Percentiles rank a stretch among this genome's conserved stretches.
phyloP scores from a whole-genome alignment of 2,329 filamentous ascomycete genomes.

The Xylaria sp. region DNA sequence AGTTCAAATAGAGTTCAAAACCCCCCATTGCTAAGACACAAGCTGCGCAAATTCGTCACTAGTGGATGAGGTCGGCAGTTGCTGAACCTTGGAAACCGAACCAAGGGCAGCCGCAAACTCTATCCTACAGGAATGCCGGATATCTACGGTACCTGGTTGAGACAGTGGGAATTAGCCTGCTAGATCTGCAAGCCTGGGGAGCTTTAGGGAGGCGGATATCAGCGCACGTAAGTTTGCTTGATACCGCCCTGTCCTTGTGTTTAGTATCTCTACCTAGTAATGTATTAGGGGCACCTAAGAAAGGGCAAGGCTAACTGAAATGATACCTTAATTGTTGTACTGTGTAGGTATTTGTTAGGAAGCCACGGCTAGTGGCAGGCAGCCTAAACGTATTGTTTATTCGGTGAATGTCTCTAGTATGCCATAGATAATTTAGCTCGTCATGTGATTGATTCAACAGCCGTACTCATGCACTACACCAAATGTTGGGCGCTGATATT shows the following conservation, averaged over 20 bases:
- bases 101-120: constrained; percentile 30
- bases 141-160: constrained; percentile 27
- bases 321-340: neutral
- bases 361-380: neutral
- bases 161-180: constrained; percentile 23
- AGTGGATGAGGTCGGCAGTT: constrained; percentile 29
- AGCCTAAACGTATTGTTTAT: neutral
- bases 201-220: constrained; percentile 22
- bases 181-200: constrained; percentile 27
- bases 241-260: constrained; percentile 11
- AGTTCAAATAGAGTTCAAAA: constrained; percentile 32
- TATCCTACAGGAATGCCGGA: constrained; percentile 27
- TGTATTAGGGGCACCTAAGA: constrained; percentile 10
- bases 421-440: constrained; percentile 14
- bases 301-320: neutral
- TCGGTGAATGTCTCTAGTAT: constrained; percentile 21
- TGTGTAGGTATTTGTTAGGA: neutral
- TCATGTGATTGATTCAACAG: constrained; percentile 30
- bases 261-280: constrained; percentile 1
- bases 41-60: constrained; percentile 14
- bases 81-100: constrained; percentile 28
- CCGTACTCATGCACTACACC: constrained; percentile 15
- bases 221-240: constrained; percentile 11
- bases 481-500: constrained; percentile 27
- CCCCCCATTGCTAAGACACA: constrained; percentile 11